A percentile compares a stretch with the other conserved stretches of the same genome.
Evolutionary conservation across 2,329 filamentous ascomycete genomes (phyloP).

Genomic region (Trichoderma arundinaceum): DNA sequence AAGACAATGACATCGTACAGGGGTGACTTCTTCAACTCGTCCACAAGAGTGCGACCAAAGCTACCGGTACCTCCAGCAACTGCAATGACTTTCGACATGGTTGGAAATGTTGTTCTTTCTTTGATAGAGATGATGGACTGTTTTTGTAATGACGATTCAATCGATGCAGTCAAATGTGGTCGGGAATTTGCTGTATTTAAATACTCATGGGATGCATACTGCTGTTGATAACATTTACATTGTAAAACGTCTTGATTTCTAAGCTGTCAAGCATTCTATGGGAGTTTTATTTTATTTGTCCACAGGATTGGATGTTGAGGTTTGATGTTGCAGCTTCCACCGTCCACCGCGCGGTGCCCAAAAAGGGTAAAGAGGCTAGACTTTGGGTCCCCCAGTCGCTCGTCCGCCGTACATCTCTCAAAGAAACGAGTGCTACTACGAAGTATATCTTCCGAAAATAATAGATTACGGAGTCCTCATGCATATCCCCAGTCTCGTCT

Average conservation of each 20-base stretch:
- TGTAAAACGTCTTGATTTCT: not conserved
- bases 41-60: conserved; percentile 16
- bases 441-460: no score
- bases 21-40: conserved; percentile 15
- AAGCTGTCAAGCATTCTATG: not conserved
- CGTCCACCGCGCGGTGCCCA: conserved; percentile 24
- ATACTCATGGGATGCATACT: not conserved
- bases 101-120: not conserved
- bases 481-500: no score
- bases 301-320: not conserved
- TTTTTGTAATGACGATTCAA: not conserved
- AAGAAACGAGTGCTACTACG: not conserved
- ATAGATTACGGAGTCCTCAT: no score
- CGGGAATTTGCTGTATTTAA: not conserved
- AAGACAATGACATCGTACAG: conserved; percentile 14
- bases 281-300: not conserved
- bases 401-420: not conserved
- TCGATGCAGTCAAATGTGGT: not conserved
- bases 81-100: conserved; percentile 24
- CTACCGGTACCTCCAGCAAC: conserved; percentile 20
- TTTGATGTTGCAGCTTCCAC: not conserved
- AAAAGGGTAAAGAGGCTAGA: not conserved
- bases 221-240: not conserved
- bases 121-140: not conserved
- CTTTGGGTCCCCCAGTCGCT: not conserved